Base-by-base conservation (phyloP, 768 basidiomycete genomes). In the Mycena galericulata region DNA sequence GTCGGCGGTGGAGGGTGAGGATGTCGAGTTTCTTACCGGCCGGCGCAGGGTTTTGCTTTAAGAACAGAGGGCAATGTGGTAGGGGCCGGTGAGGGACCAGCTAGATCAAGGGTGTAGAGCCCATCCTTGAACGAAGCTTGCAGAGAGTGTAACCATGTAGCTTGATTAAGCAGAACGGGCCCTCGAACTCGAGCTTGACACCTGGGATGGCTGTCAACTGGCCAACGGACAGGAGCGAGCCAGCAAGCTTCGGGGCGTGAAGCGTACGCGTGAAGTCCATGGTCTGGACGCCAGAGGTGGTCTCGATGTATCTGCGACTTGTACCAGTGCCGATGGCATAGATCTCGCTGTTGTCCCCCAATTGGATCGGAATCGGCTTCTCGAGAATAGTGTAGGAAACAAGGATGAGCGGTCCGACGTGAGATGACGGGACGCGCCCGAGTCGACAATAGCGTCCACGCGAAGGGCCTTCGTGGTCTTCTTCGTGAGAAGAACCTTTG, bases 401-500 rank as follows among this genome's bases (percentile, higher is more conserved):
- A 56, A 56, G 5, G 55, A 40, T 1, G 3, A 2, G 40, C 55
- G 55, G 2, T 56, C 18, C 2, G 22, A 3, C 22, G 4, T 40
- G 36, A 55, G n/a, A 22, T 55, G 2, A 17, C 54, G 54, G 10
- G 54, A 55, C 14, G 55, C 55, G 27, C 55, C 55, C 24, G 55
- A 56, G 26, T 56, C 55, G 1, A 56, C 38, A 17, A 56, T 36
- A 2, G 27, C 55, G 12, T 56, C 55, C 14, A 26, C 3, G 15
- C 38, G 40, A 3, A 56, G 55, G 1, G 26, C 24, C 18, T 41
- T 41, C 4, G 55, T 56, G 17, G 55, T 41, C 24, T 56, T 40
- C 55, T 46, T 59, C 45, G 57, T 59, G 57, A 59, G 57, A 36
- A 59, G 57, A 24, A 59, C 57, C 30, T 59, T 59, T 2, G 57